These are phyloP conservation scores for Penicillium coprophilum DNA, from an alignment of 495 filamentous ascomycete species.

Conservation along the genomic window DNA sequence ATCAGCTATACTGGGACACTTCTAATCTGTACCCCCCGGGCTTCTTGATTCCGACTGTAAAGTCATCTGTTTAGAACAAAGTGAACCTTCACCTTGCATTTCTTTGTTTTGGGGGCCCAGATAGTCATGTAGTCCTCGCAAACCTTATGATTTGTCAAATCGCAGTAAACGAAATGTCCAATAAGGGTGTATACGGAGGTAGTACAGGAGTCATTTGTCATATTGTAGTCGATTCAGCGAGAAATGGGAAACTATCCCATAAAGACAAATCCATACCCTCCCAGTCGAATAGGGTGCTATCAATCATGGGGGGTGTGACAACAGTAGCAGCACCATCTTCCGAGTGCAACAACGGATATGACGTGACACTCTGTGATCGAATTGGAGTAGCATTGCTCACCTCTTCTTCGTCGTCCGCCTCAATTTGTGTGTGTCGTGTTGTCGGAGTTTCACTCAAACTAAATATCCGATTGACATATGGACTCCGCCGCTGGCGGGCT, in stretches of 20 bases:
- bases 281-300: conserved; percentile 28
- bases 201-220: neutral
- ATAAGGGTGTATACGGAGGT: neutral
- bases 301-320: conserved; percentile 20
- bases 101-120: neutral
- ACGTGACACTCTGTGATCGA: conserved; percentile 6
- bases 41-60: conserved; percentile 12
- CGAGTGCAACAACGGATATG: conserved; percentile 23
- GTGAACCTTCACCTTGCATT: neutral
- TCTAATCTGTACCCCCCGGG: conserved; percentile 21
- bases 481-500: conserved; percentile 30
- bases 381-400: conserved; percentile 10
- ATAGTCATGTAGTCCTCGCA: neutral
- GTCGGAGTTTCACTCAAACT: conserved; percentile 26
- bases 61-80: conserved; percentile 4
- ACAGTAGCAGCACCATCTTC: conserved; percentile 18
- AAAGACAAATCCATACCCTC: conserved; percentile 37
- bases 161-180: neutral
- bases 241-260: conserved; percentile 41
- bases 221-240: conserved; percentile 27
- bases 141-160: neutral
- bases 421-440: conserved; percentile 9
- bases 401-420: conserved; percentile 16
- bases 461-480: conserved; percentile 42
- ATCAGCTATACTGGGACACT: conserved; percentile 26